Conservation (phyloP, 805 yeast genomes). For the Babjeviella inositovora region DNA sequence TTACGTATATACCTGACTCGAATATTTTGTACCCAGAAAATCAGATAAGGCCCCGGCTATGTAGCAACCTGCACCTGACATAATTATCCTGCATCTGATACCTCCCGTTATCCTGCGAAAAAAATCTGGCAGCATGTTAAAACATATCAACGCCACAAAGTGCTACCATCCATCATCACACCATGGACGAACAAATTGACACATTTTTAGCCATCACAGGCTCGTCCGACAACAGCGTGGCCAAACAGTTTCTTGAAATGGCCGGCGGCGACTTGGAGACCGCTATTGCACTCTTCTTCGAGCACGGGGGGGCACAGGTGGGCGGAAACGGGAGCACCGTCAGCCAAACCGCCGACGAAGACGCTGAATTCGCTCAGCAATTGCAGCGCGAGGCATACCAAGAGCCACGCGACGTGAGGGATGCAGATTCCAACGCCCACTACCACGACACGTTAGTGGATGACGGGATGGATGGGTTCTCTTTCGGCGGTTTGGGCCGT, state of each 20-base stretch:
- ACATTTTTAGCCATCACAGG: constrained; percentile 79
- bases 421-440: no score
- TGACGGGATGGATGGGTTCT: constrained; percentile 3
- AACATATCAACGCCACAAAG: no score
- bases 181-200: constrained; percentile 35
- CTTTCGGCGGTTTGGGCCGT: no score
- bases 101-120: no score
- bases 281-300: constrained; percentile 76
- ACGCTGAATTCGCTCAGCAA: constrained; percentile 41
- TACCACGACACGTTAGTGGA: constrained; percentile 71
- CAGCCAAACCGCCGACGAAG: constrained; percentile 11
- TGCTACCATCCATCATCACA: no score
- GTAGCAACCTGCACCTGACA: no score
- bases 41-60: no score
- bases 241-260: constrained; percentile 65
- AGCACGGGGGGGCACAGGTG: constrained; percentile 30
- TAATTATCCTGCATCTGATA: no score
- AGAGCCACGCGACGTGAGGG: constrained; percentile 12
- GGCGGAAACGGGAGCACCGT: constrained; percentile 2
- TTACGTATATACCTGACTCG: no score
- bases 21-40: no score
- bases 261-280: constrained; percentile 64
- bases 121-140: no score
- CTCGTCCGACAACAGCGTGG: constrained; percentile 46
- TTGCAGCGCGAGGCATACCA: constrained; percentile 50